Base-by-base conservation (phyloP, 2,329 filamentous ascomycete genomes). In the Apiospora pterosperma region DNA sequence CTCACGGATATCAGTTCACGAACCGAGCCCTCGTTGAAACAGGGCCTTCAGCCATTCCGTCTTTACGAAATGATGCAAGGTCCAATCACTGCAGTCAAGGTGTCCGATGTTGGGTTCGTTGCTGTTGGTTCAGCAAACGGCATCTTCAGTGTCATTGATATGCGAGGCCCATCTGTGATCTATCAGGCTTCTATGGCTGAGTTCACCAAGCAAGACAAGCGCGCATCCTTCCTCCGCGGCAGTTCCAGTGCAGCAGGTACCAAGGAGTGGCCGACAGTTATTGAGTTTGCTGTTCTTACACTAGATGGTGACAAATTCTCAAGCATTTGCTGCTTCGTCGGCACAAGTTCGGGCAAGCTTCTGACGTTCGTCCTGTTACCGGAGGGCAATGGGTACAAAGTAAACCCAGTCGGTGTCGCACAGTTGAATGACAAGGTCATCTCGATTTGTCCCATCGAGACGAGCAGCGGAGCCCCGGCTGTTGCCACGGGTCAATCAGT, bases 241-340 rank as follows among this genome's bases (percentile, higher is more conserved):
- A 84, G 82, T 64, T 85, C 82, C 34, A 80, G 76, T 62, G 77
- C 81, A 28, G 76, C 83, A 5, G 76, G 81, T 5, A 74, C 71
- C 3, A 84, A 83, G 59, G 94, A 97, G 72, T 96, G 89, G 86
- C 88, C 92, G 0, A 93, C 92, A 0, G 84, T 82, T 36, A 88
- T 98, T 34, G 92, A 97, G 73, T 99, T 98, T 79, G 93, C 92
- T 62, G 92, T 97, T 59, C 90, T 99, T 88, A 96, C 92, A 3
- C 80, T 97, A 4, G 96, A 98, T 52, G 92, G 90, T n/a, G 95
- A 98, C 73, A 89, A 92, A 68, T 99, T 97, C 75, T 98, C 96
- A 1, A 97, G 93, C 72, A 97, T 99, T 64, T 88, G 90, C 65
- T 91, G 96, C 69, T 96, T 98, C 70, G 92, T 96, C 2, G 96